These are phyloP conservation scores for Globisporangium recalcitrans DNA, from an alignment of 352 stramenopile genomes.

Conservation along the genomic window DNA sequence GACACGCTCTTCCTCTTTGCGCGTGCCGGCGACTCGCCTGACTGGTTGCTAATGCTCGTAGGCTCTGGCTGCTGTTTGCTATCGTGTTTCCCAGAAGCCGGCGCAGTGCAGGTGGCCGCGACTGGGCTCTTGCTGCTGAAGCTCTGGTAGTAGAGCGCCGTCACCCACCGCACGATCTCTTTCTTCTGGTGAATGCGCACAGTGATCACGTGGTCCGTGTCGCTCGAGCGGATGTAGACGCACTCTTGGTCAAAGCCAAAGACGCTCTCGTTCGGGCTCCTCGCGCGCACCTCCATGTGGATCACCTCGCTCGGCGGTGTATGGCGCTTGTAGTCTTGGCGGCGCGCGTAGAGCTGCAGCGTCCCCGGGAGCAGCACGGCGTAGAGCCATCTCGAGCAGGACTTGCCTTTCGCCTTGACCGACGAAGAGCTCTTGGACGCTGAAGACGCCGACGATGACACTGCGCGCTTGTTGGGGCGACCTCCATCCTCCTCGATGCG, in stretches of 20 bases:
- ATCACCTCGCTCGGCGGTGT: slow-evolving; percentile 38
- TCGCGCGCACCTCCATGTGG: slow-evolving; percentile 33
- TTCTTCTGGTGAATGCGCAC: slow-evolving; percentile 58
- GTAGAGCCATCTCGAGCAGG: slow-evolving; percentile 55
- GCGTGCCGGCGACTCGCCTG: neutral
- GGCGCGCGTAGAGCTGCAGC: slow-evolving; percentile 47
- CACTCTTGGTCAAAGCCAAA: slow-evolving; percentile 61
- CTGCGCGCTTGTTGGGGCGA: slow-evolving; percentile 11
- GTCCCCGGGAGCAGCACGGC: slow-evolving; percentile 37
- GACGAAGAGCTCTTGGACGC: neutral
- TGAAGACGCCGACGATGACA: neutral
- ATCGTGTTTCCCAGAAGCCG: slow-evolving; percentile 11
- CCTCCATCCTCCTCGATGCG: slow-evolving; percentile 44
- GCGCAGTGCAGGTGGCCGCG: slow-evolving; percentile 2
- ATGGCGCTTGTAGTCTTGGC: slow-evolving; percentile 54
- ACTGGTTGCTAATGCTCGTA: neutral
- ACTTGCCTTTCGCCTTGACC: slow-evolving; percentile 16
- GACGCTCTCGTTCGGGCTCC: slow-evolving; percentile 39
- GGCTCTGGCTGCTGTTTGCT: slow-evolving; percentile 13
- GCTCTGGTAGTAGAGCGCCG: slow-evolving; percentile 57
- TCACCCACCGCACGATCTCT: slow-evolving; percentile 59
- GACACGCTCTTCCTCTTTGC: slow-evolving; percentile 43
- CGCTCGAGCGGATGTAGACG: slow-evolving; percentile 45
- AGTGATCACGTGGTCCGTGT: slow-evolving; percentile 33
- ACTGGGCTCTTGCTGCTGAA: slow-evolving; percentile 17